Evolutionary conservation across 2,329 filamentous ascomycete genomes (phyloP).

Genomic region (Diaporthe eres): DNA sequence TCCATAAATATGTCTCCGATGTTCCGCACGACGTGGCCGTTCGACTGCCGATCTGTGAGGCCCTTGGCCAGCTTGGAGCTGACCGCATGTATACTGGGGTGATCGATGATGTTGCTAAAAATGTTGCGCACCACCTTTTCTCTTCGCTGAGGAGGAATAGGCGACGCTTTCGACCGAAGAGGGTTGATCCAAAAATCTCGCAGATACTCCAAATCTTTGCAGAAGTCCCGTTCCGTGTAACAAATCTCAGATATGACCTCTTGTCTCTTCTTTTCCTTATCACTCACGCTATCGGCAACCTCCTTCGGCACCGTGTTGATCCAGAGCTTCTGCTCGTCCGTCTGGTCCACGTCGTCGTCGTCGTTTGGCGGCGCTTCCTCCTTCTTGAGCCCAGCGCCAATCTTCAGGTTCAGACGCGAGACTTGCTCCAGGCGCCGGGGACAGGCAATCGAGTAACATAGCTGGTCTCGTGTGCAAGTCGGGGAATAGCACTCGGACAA

Average conservation of each 20-base stretch:
- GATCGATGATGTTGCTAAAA: conserved; percentile 94
- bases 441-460: conserved; percentile 98
- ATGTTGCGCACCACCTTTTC: conserved; percentile 95
- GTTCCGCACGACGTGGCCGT: conserved; percentile 87
- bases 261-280: conserved; percentile 96
- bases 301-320: conserved; percentile 99
- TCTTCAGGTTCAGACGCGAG: conserved; percentile 92
- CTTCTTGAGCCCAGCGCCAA: conserved; percentile 86
- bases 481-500: conserved; percentile 98
- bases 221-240: conserved; percentile 98
- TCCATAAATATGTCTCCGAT: conserved; percentile 96
- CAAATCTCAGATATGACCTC: conserved; percentile 98
- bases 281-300: conserved; percentile 88
- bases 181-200: conserved; percentile 99
- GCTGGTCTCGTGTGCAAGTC: conserved; percentile 93
- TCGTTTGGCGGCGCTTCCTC: conserved; percentile 75
- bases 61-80: conserved; percentile 90
- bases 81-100: conserved; percentile 84
- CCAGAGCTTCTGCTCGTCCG: conserved; percentile 98
- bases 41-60: conserved; percentile 92
- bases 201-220: conserved; percentile 97
- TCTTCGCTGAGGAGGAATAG: conserved; percentile 87
- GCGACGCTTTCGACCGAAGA: conserved; percentile 83
- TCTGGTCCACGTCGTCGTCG: conserved; percentile 81
- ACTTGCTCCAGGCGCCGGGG: conserved; percentile 95